These are phyloP conservation scores for Trifolium fragiferum DNA, from an alignment of 306 rosid species.

Conservation along the genomic window DNA sequence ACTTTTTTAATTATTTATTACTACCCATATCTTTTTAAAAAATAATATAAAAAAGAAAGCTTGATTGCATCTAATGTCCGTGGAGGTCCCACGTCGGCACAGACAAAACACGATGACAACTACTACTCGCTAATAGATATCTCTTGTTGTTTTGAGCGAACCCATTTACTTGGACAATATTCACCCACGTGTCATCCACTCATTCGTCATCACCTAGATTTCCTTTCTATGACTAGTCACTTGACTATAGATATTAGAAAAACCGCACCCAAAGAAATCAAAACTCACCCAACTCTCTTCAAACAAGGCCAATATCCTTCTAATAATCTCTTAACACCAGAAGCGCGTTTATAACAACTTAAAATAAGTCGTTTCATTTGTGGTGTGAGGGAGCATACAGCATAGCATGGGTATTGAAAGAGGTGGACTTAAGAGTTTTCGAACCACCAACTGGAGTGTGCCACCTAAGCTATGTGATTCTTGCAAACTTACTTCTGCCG, in stretches of 20 bases:
- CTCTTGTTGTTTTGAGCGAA: constrained; percentile 28
- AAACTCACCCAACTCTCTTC: constrained; percentile 19
- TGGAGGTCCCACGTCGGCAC: constrained; percentile 72
- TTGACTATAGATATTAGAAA: constrained; percentile 47
- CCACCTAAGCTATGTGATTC: constrained; percentile 78
- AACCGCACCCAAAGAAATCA: constrained; percentile 43
- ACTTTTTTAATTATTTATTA: not conserved
- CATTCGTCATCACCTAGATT: constrained; percentile 63
- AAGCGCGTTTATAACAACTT: not conserved
- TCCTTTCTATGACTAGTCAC: constrained; percentile 48
- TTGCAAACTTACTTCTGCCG: constrained; percentile 65
- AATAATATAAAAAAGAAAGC: not conserved
- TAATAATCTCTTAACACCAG: not conserved
- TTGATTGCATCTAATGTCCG: constrained; percentile 43
- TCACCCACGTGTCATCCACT: constrained; percentile 49
- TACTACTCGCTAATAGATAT: constrained; percentile 42
- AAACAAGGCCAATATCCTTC: not conserved
- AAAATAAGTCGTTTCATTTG: not conserved
- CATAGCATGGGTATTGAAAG: constrained; percentile 60
- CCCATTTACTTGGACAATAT: constrained; percentile 48
- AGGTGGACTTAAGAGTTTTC: constrained; percentile 48
- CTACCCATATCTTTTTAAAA: not conserved
- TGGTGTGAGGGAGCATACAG: no score
- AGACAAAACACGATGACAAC: constrained; percentile 62
- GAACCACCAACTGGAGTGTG: constrained; percentile 48